These are phyloP conservation scores for Trypanosoma conorhini DNA, from an alignment of 208 protist species.

Conservation along the genomic window DNA sequence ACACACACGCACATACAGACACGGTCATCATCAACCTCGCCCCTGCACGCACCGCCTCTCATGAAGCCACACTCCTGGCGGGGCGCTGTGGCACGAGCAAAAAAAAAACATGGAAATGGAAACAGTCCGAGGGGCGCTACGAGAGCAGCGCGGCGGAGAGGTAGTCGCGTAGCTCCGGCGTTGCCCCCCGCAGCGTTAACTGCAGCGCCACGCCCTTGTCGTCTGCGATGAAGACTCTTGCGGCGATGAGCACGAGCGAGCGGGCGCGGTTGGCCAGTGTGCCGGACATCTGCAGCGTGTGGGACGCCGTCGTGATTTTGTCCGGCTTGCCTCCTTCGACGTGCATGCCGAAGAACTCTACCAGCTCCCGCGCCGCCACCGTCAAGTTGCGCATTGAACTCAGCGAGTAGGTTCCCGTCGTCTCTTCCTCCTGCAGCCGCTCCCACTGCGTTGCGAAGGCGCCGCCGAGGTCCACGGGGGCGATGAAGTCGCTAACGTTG, in stretches of 20 bases:
- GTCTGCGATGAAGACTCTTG: slow-evolving; percentile 73
- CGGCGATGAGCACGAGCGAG: slow-evolving; percentile 74
- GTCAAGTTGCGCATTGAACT: slow-evolving; percentile 87
- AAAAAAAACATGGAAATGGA: background rate
- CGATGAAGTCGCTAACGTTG: slow-evolving; percentile 83
- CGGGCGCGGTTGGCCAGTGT: slow-evolving; percentile 51
- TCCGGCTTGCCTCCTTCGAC: slow-evolving; percentile 71
- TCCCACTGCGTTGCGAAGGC: slow-evolving; percentile 57
- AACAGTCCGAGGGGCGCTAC: slow-evolving; percentile 22
- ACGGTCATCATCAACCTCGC: slow-evolving; percentile 1
- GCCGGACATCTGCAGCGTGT: slow-evolving; percentile 83
- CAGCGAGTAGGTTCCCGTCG: slow-evolving; percentile 81
- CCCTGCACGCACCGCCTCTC: slow-evolving; percentile 2
- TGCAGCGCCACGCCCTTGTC: slow-evolving; percentile 77
- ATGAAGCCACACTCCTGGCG: background rate
- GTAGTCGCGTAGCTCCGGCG: slow-evolving; percentile 70
- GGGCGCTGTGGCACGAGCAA: background rate
- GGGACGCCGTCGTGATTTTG: slow-evolving; percentile 67
- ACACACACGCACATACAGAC: no score
- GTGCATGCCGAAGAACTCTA: slow-evolving; percentile 87
- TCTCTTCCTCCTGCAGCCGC: slow-evolving; percentile 49
- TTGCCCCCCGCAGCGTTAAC: slow-evolving; percentile 71
- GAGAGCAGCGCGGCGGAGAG: slow-evolving; percentile 64
- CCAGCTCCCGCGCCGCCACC: slow-evolving; percentile 74
- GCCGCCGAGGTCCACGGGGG: slow-evolving; percentile 51